A percentile compares a stretch with the other conserved stretches of the same genome.
These are phyloP conservation scores for Aspergillus wentii DNA, from an alignment of 495 filamentous ascomycete species.

Conservation along the genomic window DNA sequence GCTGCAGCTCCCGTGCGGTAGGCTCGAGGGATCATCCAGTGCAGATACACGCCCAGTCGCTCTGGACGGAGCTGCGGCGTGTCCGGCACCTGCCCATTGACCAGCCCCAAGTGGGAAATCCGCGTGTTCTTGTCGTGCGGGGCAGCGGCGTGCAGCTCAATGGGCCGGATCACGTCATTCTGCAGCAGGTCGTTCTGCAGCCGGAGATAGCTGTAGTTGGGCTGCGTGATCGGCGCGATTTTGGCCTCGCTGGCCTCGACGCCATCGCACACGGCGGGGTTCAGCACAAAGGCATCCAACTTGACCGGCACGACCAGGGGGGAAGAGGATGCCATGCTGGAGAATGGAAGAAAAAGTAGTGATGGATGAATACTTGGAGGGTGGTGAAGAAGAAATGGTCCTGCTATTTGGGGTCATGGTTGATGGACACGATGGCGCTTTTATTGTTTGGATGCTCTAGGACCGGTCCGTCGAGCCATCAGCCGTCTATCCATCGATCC, in stretches of 20 bases:
- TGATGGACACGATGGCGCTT: too few relatives aligned
- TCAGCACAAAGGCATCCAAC: slow-evolving; percentile 40
- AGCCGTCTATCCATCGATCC: too few relatives aligned
- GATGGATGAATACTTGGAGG: too few relatives aligned
- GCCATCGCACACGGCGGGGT: slow-evolving; percentile 18
- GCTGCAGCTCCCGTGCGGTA: slow-evolving; percentile 33
- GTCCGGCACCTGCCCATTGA: slow-evolving; percentile 20
- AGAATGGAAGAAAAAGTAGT: too few relatives aligned
- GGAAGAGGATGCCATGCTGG: too few relatives aligned
- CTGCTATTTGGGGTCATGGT: too few relatives aligned
- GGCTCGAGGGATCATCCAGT: slow-evolving; percentile 44
- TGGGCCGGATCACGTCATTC: slow-evolving; percentile 34
- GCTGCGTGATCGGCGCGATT: slow-evolving; percentile 50
- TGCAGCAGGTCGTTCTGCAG: slow-evolving; percentile 28
- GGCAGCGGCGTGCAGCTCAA: slow-evolving; percentile 35
- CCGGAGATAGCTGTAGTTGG: slow-evolving; percentile 48
- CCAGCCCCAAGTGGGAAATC: slow-evolving; percentile 34
- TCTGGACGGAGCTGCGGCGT: too few relatives aligned
- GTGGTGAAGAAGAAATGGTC: too few relatives aligned
- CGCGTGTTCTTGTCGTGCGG: slow-evolving; percentile 35
- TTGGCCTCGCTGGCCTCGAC: slow-evolving; percentile 19
- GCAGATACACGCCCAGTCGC: slow-evolving; percentile 47
- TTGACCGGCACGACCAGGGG: too few relatives aligned
- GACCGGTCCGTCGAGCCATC: too few relatives aligned
- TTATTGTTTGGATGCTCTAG: too few relatives aligned